phyloP scores from a whole-genome alignment of 495 filamentous ascomycete species.

The Penicillium ochrochloron region DNA sequence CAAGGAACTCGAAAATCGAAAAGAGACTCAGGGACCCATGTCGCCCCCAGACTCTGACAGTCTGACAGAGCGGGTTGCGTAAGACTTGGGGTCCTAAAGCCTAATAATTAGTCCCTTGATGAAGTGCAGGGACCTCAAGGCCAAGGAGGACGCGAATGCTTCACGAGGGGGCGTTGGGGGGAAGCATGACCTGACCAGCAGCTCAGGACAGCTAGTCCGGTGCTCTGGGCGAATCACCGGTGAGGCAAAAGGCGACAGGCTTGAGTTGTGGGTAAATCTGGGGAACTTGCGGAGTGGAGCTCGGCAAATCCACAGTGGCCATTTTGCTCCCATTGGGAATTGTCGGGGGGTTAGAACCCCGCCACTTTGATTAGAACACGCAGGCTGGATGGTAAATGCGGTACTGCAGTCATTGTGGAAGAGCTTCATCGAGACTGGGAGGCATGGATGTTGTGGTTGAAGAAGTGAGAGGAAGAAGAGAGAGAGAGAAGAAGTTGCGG shows the following conservation, averaged over 20 bases:
- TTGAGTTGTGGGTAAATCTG: constrained; percentile 3
- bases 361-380: no score
- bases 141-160: background rate
- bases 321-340: constrained; percentile 4
- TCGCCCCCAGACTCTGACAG: background rate
- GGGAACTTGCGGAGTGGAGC: constrained; percentile 10
- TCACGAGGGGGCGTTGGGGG: background rate
- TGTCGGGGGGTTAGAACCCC: background rate
- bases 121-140: background rate
- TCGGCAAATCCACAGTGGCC: constrained; percentile 5
- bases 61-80: background rate
- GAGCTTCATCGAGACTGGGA: background rate
- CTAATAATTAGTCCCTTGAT: background rate
- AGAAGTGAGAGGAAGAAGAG: background rate
- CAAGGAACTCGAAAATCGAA: background rate
- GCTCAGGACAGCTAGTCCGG: background rate
- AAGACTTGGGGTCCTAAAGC: background rate
- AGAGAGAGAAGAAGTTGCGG: background rate
- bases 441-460: background rate
- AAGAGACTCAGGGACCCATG: background rate
- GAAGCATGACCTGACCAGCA: background rate
- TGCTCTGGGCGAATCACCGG: background rate
- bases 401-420: background rate
- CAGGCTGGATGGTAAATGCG: background rate
- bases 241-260: background rate